These are phyloP conservation scores for Luzula sylvatica DNA, from an alignment of 176 grass and related monocot genomes.

Conservation along the genomic window DNA sequence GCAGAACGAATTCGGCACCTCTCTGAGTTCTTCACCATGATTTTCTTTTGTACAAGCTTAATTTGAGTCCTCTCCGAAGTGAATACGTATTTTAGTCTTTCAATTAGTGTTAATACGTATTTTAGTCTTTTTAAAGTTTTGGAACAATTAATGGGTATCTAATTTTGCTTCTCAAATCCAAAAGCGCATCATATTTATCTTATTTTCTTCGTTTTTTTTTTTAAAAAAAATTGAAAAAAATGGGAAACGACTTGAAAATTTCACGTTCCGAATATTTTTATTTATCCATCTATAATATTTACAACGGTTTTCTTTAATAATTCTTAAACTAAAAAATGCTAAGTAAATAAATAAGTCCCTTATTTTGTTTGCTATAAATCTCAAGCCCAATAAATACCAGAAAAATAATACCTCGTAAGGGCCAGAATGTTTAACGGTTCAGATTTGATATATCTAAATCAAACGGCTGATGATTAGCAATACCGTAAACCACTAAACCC, in stretches of 20 bases:
- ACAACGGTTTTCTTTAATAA: not conserved
- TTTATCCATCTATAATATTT: too few relatives aligned
- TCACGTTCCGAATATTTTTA: too few relatives aligned
- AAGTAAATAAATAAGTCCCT: too few relatives aligned
- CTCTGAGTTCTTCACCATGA: not conserved
- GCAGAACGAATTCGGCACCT: constrained; percentile 5
- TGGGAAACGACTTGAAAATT: too few relatives aligned
- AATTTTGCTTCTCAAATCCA: too few relatives aligned
- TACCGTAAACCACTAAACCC: not conserved
- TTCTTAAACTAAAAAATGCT: too few relatives aligned
- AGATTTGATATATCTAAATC: constrained; percentile 1
- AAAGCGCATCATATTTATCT: not conserved
- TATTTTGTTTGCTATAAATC: not conserved
- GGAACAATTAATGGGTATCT: too few relatives aligned
- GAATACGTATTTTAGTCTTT: not conserved
- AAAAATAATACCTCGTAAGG: not conserved
- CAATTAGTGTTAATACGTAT: too few relatives aligned
- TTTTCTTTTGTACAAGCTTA: too few relatives aligned
- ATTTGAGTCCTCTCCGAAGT: too few relatives aligned
- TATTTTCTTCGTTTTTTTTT: not conserved
- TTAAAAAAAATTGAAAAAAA: not conserved
- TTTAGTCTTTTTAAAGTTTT: too few relatives aligned
- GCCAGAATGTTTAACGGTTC: not conserved
- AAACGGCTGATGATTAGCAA: not conserved
- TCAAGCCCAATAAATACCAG: not conserved